Evolutionary conservation across 106 monocot genomes (phyloP).

Genomic region (Iris macrosiphon): DNA sequence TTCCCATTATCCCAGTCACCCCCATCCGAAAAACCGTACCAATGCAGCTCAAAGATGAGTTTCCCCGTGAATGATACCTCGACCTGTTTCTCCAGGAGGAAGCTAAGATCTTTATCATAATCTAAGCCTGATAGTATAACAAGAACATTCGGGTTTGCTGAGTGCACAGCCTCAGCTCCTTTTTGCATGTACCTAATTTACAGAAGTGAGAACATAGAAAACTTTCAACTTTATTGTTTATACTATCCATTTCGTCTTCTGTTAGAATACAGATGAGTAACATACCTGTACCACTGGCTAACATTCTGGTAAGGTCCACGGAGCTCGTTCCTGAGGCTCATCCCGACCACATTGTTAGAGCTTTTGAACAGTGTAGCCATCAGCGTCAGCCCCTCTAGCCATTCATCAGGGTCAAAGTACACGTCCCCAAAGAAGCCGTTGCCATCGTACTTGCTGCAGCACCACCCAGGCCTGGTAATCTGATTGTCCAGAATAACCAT

Average conservation of each 20-base stretch:
- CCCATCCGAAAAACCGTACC: constrained; percentile 58
- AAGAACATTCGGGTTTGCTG: constrained; percentile 45
- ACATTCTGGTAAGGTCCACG: constrained; percentile 44
- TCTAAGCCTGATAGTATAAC: constrained; percentile 60
- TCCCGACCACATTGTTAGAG: constrained; percentile 37
- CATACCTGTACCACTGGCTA: constrained; percentile 47
- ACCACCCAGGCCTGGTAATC: constrained; percentile 76
- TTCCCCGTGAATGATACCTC: constrained; percentile 33
- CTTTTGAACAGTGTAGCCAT: constrained; percentile 55
- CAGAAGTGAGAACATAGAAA: background rate
- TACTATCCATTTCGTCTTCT: too few species aligned
- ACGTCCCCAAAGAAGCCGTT: constrained; percentile 73
- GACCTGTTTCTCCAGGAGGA: constrained; percentile 31
- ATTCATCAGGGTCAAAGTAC: constrained; percentile 47
- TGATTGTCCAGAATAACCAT: constrained; percentile 87
- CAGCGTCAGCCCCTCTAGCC: constrained; percentile 43
- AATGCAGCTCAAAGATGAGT: constrained; percentile 62
- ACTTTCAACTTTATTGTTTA: too few species aligned
- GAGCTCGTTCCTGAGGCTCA: constrained; percentile 78
- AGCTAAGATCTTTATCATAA: constrained; percentile 60
- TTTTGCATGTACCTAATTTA: constrained; percentile 46
- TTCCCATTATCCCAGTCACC: constrained; percentile 41
- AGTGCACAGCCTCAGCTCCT: constrained; percentile 66
- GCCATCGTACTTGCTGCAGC: constrained; percentile 57
- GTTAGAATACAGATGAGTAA: background rate